Evolutionary conservation across 1,139 yeast species (phyloP), one percentile per base, ranked within the genome.

Genomic region (Debaryomyces sp.): DNA sequence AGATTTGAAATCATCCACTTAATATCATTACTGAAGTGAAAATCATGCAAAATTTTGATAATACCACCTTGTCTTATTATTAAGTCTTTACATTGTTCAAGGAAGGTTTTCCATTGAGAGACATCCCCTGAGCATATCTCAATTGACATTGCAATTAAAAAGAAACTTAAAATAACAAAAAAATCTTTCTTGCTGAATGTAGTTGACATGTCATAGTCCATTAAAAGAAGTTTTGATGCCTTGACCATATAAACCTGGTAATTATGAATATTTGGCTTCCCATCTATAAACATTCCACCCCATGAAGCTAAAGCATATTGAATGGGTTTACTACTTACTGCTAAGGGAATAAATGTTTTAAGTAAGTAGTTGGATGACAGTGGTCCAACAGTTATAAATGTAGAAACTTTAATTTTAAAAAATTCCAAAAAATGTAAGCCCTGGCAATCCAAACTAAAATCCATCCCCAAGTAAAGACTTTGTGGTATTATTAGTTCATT

Each of bases 61-160:
- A 69, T 53, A 3, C 78, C 78, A 1, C 81, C 81, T 44, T 63
- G 64, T 13, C 53, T 51, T 13, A 48, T 44, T 18, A 68, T 50
- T 21, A 69, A 45, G 8, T 51, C 49, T 35, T 54, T 57, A 29
- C 67, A 59, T 40, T 58, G 53, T 15, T 48, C 44, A 45, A 68
- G 65, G 13, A 56, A 37, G 10, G 54, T 56, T 47, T 66, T 64
- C 82, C 82, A 78, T 41, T 65, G 57, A 13, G 55, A 54, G 2
- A 73, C 73, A 55, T 77, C 81, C 4, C 82, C 82, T 2, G 73
- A 65, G 42, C 78, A 75, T 3, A 77, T 66, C 45, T 65, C 64
- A 12, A 63, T 30, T n/a, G 41, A 38, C 32, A 38, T 26, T 4
- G 41, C 33, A 26, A 38, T 38, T 7, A 38, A 29, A 10, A 29